Base-by-base conservation (phyloP, 345 rosid species). In the Citrus cavaleriei region DNA sequence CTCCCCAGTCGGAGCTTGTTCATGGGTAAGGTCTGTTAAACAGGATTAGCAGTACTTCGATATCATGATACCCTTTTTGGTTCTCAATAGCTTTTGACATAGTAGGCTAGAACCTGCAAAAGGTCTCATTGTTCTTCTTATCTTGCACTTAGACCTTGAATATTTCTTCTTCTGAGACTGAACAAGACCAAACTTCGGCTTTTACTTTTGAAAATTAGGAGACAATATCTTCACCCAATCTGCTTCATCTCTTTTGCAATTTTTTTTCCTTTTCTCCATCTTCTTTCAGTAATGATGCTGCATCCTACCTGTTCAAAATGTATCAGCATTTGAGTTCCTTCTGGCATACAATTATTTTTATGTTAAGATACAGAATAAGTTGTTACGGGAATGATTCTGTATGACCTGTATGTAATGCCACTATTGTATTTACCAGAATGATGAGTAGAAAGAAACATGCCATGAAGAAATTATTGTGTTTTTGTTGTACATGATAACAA, bases 401-500 rank as follows among this genome's bases (percentile, higher is more conserved):
- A 24, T 62, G 59, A 21, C 7, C 30, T 59, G n/a, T 21, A 58
- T 59, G n/a, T 14, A 58, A 59, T 79, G 65, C 58, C 72, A 72
- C 27, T 57, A 24, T 28, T 57, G 59, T 24, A 28, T 57, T 40
- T 70, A 68, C 49, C 24, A 61, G 7, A 74, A 80, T 61, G 68
- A 71, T 54, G 22, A 54, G 21, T 51, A 79, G 59, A 55, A 42
- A 12, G n/a, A 42, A 73, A 74, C 68, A 81, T 60, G 78, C 60
- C 35, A 54, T 18, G 32, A 61, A 51, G 60, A 67, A 62, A 59
- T 76, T 75, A 75, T 71, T 63, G 49, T 63, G 72, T 54, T 35
- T 73, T 80, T 76, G 84, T 7, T 77, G 78, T 69, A 58, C 66
- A 82, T 40, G 73, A 62, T 27, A 83, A 73, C 73, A 76, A 71